Evolutionary conservation across 139 green algal genomes (phyloP), one percentile per base, ranked within the genome.

Genomic region (Dunaliella primolecta): DNA sequence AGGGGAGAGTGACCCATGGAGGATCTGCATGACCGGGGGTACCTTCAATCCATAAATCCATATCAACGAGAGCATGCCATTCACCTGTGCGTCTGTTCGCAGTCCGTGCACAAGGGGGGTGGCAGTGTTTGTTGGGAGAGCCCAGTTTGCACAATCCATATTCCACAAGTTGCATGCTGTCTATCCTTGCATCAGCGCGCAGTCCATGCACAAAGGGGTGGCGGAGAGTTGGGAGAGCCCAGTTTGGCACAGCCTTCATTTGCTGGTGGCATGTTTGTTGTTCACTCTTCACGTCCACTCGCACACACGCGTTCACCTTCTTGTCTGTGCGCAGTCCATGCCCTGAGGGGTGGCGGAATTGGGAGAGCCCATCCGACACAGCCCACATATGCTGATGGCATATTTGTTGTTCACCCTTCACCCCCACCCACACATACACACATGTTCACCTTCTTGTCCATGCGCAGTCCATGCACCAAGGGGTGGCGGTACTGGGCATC

Each of bases 401-500:
- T n/a, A n/a, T n/a, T n/a, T n/a, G n/a, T n/a, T n/a, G n/a, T 56
- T 1, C 57, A 0, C 46, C 30, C 31, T 11, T 33, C 34, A 34
- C 46, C 56, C 33, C 20, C 32, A 0, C 34, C 33, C 35, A 31
- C 79, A 83, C 31, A 24, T 46, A 24, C 32, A 3, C 35, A 33
- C 76, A 46, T 37, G 25, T 32, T 23, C 31, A 64, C 78, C 29
- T 83, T 0, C 29, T 27, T 81, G 23, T n/a, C n/a, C n/a, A n/a
- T n/a, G n/a, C 29, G 89, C 93, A 95, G 91, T 84, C 88, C n/a
- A 83, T 84, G 30, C 94, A 98, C 87, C 97, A 99, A 85, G 87
- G 83, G 3, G 86, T 95, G 0, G 96, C 97, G 7, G 95, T 97
- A 76, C 81, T 99, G 83, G 97, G 96, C 64, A 84, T 99, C 24